A percentile compares a stretch with the other conserved stretches of the same genome.
Conservation (phyloP, 768 basidiomycete species). For the Crassisporium funariophilum region DNA sequence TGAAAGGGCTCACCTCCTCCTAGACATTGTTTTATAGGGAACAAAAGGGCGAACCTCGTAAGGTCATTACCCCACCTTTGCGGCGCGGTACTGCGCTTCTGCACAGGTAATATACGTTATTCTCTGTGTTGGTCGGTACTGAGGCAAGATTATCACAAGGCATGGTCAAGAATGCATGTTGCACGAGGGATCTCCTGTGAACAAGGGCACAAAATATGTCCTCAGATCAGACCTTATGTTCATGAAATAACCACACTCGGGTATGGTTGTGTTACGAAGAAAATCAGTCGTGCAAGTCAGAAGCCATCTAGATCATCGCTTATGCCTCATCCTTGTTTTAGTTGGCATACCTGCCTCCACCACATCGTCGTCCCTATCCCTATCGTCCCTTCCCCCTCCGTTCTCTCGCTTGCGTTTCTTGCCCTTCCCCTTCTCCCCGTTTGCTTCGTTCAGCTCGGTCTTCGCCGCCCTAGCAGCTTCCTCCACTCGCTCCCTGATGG, state of each 20-base stretch:
- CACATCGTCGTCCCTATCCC: slow-evolving; percentile 91
- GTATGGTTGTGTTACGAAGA: neutral
- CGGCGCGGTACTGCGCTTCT: slow-evolving; percentile 66
- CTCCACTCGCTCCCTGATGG: slow-evolving; percentile 85
- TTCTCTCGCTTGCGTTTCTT: slow-evolving; percentile 47
- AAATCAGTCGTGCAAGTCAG: neutral
- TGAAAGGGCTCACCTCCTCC: neutral
- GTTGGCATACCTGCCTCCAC: slow-evolving; percentile 88
- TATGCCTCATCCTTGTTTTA: slow-evolving; percentile 56
- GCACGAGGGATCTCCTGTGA: slow-evolving; percentile 69
- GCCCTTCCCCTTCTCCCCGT: slow-evolving; percentile 44
- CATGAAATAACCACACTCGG: slow-evolving; percentile 33
- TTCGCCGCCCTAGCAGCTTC: slow-evolving; percentile 82
- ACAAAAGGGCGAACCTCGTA: slow-evolving; percentile 48
- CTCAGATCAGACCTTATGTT: slow-evolving; percentile 77
- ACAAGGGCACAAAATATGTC: slow-evolving; percentile 68
- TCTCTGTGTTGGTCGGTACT: neutral
- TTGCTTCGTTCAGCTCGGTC: slow-evolving; percentile 76
- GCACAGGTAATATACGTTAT: slow-evolving; percentile 49
- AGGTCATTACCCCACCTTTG: slow-evolving; percentile 53
- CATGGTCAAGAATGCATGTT: slow-evolving; percentile 75
- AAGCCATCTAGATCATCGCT: slow-evolving; percentile 16
- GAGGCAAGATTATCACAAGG: slow-evolving; percentile 30
- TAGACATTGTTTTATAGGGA: slow-evolving; percentile 75
- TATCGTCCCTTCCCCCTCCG: slow-evolving; percentile 64